A percentile compares a stretch with the other conserved stretches of the same genome.
phyloP scores from a whole-genome alignment of 257 asterid genomes.

The Ajuga chamaepitys region DNA sequence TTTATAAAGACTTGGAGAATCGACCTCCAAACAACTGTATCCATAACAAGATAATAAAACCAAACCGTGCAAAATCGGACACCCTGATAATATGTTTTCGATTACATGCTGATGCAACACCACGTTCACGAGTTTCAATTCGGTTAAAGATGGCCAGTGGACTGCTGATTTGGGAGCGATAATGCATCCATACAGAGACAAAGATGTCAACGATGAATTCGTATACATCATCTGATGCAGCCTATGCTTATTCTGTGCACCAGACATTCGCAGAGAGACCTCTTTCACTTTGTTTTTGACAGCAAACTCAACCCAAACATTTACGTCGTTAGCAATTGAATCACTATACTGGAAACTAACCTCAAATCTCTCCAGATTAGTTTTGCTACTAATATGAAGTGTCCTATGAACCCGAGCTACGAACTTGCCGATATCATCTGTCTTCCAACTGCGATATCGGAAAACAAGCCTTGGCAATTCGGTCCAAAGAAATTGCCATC shows the following conservation, averaged over 20 bases:
- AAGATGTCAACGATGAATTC: not conserved
- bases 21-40: not conserved
- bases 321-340: no score
- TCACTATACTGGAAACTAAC: no score
- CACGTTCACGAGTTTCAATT: not conserved
- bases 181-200: not conserved
- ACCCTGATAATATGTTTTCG: not conserved
- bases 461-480: not conserved
- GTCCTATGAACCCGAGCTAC: not conserved
- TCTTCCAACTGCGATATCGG: no score
- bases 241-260: not conserved
- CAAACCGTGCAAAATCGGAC: not conserved
- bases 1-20: not conserved
- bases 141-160: conserved; percentile 5
- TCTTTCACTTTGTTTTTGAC: no score
- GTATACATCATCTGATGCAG: conserved; percentile 1
- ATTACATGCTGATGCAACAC: not conserved
- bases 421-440: not conserved
- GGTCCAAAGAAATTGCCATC: no score
- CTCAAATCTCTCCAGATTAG: not conserved
- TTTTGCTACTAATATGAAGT: not conserved
- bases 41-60: not conserved
- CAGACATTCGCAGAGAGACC: not conserved
- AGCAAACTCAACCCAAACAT: no score
- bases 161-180: not conserved